These are phyloP conservation scores for Aspergillus neotritici DNA, from an alignment of 2,329 filamentous ascomycete species.

Conservation along the genomic window DNA sequence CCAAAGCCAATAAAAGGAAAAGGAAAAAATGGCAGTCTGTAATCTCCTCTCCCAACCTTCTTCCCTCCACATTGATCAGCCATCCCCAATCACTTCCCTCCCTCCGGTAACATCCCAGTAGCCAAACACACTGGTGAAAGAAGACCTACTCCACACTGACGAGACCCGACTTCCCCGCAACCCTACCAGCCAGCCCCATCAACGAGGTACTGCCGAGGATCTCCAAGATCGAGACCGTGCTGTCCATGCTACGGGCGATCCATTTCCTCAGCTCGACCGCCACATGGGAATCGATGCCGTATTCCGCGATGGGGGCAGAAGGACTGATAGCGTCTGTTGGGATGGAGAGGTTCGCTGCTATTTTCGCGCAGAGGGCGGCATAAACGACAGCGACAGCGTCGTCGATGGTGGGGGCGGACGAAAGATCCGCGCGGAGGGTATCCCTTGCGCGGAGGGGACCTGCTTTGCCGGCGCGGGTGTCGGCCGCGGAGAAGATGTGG, in stretches of 20 bases:
- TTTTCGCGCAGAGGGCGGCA: conserved; percentile 11
- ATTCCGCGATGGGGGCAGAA: conserved; percentile 26
- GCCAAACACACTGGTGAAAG: no score
- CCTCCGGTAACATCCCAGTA: no score
- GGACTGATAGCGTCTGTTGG: conserved; percentile 17
- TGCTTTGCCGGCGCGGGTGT: background rate
- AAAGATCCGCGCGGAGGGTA: conserved; percentile 11
- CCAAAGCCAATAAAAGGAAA: no score
- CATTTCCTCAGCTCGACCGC: conserved; percentile 44
- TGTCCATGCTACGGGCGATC: conserved; percentile 33
- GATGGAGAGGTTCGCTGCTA: conserved; percentile 17
- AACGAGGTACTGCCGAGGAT: conserved; percentile 23
- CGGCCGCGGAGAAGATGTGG: background rate
- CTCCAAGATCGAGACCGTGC: conserved; percentile 23
- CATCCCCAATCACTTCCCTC: no score
- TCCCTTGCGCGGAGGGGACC: background rate
- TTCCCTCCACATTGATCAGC: no score
- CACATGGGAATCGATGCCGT: conserved; percentile 41
- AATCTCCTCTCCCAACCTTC: no score
- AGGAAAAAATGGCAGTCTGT: no score
- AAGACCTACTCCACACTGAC: background rate
- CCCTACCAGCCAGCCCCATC: conserved; percentile 18
- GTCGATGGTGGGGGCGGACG: conserved; percentile 8
- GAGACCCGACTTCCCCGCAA: conserved; percentile 12
- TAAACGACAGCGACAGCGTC: conserved; percentile 15